These are phyloP conservation scores for Globisporangium heterothallicum DNA, from an alignment of 352 stramenopile species.

Conservation along the genomic window DNA sequence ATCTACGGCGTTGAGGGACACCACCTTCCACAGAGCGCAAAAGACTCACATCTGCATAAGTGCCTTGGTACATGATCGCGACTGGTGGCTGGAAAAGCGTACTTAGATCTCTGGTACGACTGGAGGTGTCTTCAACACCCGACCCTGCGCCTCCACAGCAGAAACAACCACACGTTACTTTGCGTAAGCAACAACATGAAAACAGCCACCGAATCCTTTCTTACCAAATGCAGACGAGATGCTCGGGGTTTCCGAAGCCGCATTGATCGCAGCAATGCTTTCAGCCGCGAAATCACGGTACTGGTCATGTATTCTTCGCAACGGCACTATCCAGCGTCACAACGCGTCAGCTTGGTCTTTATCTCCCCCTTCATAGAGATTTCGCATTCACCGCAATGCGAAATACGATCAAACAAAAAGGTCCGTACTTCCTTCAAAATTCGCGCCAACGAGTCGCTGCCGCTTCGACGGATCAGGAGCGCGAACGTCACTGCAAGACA, in stretches of 20 bases:
- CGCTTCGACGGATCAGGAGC: constrained; percentile 78
- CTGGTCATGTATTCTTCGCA: constrained; percentile 60
- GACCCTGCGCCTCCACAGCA: constrained; percentile 7
- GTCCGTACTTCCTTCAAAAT: constrained; percentile 35
- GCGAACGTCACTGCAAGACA: constrained; percentile 45
- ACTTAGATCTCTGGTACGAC: constrained; percentile 44
- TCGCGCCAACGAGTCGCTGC: constrained; percentile 65
- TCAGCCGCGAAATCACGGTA: constrained; percentile 80
- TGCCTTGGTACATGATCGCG: constrained; percentile 73
- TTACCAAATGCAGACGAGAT: constrained; percentile 47
- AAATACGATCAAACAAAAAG: background rate
- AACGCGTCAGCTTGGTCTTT: constrained; percentile 1
- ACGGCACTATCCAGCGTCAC: constrained; percentile 21
- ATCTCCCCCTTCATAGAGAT: too few species aligned
- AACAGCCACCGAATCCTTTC: background rate
- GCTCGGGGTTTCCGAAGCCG: constrained; percentile 16
- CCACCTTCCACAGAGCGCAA: constrained; percentile 1
- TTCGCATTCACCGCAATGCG: constrained; percentile 3
- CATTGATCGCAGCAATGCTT: constrained; percentile 71
- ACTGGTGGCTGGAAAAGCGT: constrained; percentile 74
- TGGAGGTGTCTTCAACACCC: constrained; percentile 9
- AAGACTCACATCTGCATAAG: constrained; percentile 56
- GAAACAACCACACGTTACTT: background rate
- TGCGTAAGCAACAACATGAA: background rate
- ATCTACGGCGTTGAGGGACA: too few species aligned